Evolutionary conservation across 2,329 filamentous ascomycete species (phyloP), one percentile per base, ranked within the genome.

Genomic region (Hypoxylon sp.): DNA sequence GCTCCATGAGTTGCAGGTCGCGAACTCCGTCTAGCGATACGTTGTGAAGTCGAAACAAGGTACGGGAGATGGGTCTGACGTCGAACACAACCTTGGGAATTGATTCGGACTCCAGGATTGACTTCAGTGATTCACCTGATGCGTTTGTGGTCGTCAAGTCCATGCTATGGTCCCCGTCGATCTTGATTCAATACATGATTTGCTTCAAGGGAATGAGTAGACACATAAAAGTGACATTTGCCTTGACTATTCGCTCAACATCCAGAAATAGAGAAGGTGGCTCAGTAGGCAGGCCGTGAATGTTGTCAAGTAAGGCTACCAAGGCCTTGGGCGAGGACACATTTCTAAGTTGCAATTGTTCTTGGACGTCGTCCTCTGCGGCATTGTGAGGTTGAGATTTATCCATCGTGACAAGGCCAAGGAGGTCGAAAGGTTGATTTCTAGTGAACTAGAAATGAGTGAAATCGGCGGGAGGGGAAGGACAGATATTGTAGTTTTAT

Each of bases 1-100:
- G 70, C 70, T 88, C 85, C 81, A 88, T 84, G 0, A 89, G 77
- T 70, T 89, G 85, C 0, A 89, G 52, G 67, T 89, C 85, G 2
- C 81, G 63, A 12, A 88, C 71, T 0, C 84, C 81, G 0, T 68
- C 63, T 0, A 88, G 68, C 0, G 60, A 29, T 62, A 89, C 77
- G 0, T 71, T 41, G 65, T 76, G 87, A 25, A 80, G 82, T 41
- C 43, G 71, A 70, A 78, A 86, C 0, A 89, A 73, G 0, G 85
- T 85, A 66, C 88, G 82, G 0, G 87, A 85, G 68, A 88, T 84
- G 66, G 84, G 85, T 2, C 85, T 83, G 14, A 89, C 78, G 65
- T 89, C 87, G 70, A 87, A 89, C 63, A 88, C 81, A 34, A 84
- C 81, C 67, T 88, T 88, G 0, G 76, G 73, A 12, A 84, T 80